Conservation (phyloP, 306 rosid species). For the Prunus dulcis region DNA sequence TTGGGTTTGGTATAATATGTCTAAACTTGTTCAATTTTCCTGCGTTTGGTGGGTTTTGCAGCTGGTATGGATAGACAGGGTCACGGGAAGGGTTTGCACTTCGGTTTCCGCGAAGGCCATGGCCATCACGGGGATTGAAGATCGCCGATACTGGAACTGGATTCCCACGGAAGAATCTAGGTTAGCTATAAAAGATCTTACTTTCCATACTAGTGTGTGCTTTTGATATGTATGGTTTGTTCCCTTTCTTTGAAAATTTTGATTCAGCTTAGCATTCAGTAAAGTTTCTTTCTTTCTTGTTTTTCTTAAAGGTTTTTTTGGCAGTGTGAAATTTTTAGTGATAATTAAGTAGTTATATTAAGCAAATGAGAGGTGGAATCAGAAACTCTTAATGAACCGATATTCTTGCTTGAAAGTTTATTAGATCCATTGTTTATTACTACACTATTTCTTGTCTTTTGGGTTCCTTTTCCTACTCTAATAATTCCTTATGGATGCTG, state of each 20-base stretch:
- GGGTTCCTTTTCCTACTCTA: neutral
- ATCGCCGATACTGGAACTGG: conserved; percentile 92
- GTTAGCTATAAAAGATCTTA: conserved; percentile 28
- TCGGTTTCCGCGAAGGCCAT: conserved; percentile 71
- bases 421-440: neutral
- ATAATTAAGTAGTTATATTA: neutral
- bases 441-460: neutral
- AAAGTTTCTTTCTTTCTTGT: neutral
- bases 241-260: neutral
- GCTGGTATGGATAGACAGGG: conserved; percentile 84
- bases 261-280: neutral
- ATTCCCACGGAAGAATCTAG: conserved; percentile 92
- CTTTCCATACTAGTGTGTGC: neutral
- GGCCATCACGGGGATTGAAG: conserved; percentile 86
- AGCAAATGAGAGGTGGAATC: neutral
- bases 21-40: neutral
- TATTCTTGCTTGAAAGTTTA: neutral
- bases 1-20: conserved; percentile 2
- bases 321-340: neutral
- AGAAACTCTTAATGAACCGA: neutral
- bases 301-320: neutral
- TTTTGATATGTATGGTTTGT: neutral
- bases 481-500: neutral
- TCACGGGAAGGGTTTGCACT: conserved; percentile 63
- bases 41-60: conserved; percentile 32